Evolutionary conservation across 768 basidiomycete species (phyloP), one percentile per base, ranked within the genome.

Genomic region (Suillus occidentalis): DNA sequence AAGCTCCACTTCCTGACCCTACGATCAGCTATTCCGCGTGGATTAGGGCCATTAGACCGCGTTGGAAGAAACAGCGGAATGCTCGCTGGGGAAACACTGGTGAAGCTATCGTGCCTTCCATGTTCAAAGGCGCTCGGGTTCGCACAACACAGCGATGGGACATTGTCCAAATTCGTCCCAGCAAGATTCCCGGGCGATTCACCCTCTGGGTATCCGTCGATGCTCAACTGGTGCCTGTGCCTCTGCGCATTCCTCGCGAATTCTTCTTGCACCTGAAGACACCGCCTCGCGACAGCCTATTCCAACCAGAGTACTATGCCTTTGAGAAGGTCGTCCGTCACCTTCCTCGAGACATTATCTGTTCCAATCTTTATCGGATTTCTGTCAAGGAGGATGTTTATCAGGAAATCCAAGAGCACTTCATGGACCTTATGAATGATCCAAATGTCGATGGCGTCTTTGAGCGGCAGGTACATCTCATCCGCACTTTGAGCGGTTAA

Each of bases 391-490:
- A 99, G 73, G 89, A 91, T 6, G 78, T 89, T 18, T 99, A 92
- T 76, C 82, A 90, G 37, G 87, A 91, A 37, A 92, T 90, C 37
- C 90, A 94, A 69, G 90, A 94, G 63, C 94, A 97, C 73, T 98
- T 99, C 72, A 89, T 94, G 20, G 90, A 95, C 73, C 82, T 99
- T 59, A 93, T 87, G 65, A 97, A 97, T 72, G 92, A 96, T 71
- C 93, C 96, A 0, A 94, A 92, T 72, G 94, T 98, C 10, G 95
- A 98, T 70, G 95, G 94, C 1, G 91, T 97, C 4, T 99, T 90
- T 71, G 97, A 99, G 78, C 83, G 90, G 22, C 95, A 99, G 84
- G 94, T 95, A 68, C 50, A 81, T 68, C 3, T 58, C 58, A 20
- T 31, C 2, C 36, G 61, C 16, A 18, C 12, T 22, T 52, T 7